Base-by-base conservation (phyloP, 768 basidiomycete genomes). In the Strobilomyces confusus region DNA sequence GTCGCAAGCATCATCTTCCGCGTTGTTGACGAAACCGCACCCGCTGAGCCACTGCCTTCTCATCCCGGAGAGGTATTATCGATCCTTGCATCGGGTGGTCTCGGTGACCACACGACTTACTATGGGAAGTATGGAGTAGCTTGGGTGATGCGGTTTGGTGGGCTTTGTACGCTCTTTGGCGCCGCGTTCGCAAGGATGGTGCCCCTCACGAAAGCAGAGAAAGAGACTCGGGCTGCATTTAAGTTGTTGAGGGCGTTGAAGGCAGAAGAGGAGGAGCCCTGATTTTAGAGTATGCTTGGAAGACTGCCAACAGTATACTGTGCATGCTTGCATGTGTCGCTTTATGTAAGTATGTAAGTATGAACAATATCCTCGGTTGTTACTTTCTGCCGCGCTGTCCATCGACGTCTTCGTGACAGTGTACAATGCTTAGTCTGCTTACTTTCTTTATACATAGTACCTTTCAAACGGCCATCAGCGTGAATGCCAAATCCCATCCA, bases 131-230 rank as follows among this genome's bases (percentile, higher is more conserved):
- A 84, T 49, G 95, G 95, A 32, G 92, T 97, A 26, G 91, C 87
- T 3, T 97, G 94, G 93, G 89, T 95, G 7, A 72, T 98, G 51
- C 84, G 93, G 17, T 95, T 95, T 62, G 95, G 95, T 45, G 95
- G 94, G 34, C 65, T 92, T 9, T 92, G 89, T 67, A 84, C 94
- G 0, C 71, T 97, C 53, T 73, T 81, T 33, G 94, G 91, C 29
- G 94, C 93, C 5, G 58, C 82, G 4, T 78, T 90, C 59, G 86
- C 88, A 29, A 84, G 89, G 44, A 83, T 79, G 74, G 91, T 97
- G 0, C 84, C 95, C 14, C 91, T 86, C 0, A 98, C 95, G 20
- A 87, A 84, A 45, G 91, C 93, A 5, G 95, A 98, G 74, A 90
- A 84, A 73, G 86, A 90, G 52, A 97, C 93, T 84, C 79, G 88